phyloP scores from a whole-genome alignment of 2,329 filamentous ascomycete species.

The Pseudogymnoascus sp. region DNA sequence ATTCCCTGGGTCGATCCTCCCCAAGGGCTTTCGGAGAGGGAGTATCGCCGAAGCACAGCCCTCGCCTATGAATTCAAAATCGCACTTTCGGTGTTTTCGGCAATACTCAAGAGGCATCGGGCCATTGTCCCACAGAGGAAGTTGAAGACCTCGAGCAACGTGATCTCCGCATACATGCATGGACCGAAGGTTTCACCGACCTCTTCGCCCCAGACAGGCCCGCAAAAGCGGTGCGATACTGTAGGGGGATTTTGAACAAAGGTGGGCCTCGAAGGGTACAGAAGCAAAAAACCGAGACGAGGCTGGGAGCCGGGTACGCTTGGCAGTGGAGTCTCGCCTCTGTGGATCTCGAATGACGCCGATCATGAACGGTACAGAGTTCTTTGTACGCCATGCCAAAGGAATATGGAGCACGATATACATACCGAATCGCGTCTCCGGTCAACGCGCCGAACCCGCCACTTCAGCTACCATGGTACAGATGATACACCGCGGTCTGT shows the following conservation, averaged over 20 bases:
- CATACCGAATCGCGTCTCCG: background rate
- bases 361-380: background rate
- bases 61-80: constrained; percentile 4
- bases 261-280: background rate
- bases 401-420: background rate
- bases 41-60: constrained; percentile 3
- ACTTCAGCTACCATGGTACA: background rate
- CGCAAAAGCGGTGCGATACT: background rate
- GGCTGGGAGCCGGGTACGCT: background rate
- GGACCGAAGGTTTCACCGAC: background rate
- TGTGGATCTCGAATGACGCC: background rate
- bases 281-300: constrained; percentile 1
- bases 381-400: background rate
- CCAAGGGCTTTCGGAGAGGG: background rate
- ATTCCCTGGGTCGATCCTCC: background rate
- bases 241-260: background rate
- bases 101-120: background rate
- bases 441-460: background rate
- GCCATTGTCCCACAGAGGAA: background rate
- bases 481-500: background rate
- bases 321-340: background rate
- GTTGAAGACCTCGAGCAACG: background rate
- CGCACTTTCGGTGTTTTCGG: background rate
- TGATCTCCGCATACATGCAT: background rate
- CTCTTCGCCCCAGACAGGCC: background rate